A percentile compares a stretch with the other conserved stretches of the same genome.
phyloP scores from a whole-genome alignment of 306 rosid species.

The Astragalus membranaceus region DNA sequence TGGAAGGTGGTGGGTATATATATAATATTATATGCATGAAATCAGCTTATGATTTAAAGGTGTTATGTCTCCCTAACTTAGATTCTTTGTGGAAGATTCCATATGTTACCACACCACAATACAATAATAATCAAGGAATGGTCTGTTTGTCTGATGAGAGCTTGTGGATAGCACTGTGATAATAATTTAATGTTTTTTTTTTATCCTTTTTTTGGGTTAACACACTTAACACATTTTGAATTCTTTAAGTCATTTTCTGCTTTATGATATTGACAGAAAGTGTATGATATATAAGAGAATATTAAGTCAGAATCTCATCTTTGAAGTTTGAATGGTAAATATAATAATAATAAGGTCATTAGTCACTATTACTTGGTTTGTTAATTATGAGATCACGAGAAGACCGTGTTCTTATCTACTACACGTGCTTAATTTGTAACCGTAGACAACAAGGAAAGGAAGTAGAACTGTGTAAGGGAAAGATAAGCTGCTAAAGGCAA shows the following conservation, averaged over 20 bases:
- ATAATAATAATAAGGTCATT: not conserved
- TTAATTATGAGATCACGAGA: not conserved
- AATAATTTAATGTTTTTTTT: not conserved
- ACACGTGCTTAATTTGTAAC: conserved; percentile 2
- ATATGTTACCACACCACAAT: not conserved
- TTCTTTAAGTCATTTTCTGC: conserved; percentile 16
- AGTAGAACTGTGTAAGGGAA: not conserved
- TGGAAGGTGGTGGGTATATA: conserved; percentile 1
- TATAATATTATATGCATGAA: conserved; percentile 2
- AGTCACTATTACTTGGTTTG: not conserved
- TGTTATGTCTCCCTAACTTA: conserved; percentile 17
- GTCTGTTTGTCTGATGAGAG: not conserved
- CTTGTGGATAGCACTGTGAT: too few species aligned
- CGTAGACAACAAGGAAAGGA: conserved; percentile 12
- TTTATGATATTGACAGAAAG: not conserved
- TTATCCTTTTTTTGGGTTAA: not conserved
- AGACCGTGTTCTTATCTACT: not conserved
- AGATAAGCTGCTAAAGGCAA: not conserved
- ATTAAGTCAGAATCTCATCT: not conserved
- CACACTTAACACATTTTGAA: not conserved
- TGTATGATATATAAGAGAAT: too few species aligned
- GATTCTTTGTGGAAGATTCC: conserved; percentile 28
- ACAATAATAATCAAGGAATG: conserved; percentile 8
- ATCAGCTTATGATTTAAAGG: conserved; percentile 20
- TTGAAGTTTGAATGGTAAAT: conserved; percentile 9